phyloP scores from a whole-genome alignment of 345 rosid species.

The Mallotus nudiflorus region DNA sequence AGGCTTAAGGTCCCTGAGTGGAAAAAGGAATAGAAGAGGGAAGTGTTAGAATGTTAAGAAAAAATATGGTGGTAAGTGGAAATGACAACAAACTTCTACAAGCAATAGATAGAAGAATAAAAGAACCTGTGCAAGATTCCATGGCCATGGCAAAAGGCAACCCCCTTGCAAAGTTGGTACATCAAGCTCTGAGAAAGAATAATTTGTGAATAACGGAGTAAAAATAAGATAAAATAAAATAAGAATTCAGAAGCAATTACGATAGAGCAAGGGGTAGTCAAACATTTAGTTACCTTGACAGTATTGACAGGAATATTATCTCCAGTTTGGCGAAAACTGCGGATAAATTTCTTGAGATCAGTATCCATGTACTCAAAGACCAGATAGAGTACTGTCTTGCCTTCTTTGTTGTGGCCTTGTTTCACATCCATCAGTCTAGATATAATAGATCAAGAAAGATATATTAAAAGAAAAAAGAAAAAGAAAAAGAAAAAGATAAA shows the following conservation, averaged over 20 bases:
- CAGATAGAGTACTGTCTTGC: constrained; percentile 82
- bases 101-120: background rate
- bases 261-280: no score
- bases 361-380: constrained; percentile 95
- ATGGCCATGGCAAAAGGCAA: constrained; percentile 94
- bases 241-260: no score
- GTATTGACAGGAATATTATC: constrained; percentile 46
- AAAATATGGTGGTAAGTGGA: background rate
- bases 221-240: background rate
- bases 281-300: constrained; percentile 64
- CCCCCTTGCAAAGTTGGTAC: constrained; percentile 96
- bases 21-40: background rate
- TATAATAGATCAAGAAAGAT: no score
- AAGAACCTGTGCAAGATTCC: constrained; percentile 88
- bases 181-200: constrained; percentile 66
- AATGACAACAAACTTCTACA: no score
- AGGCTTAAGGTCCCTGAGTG: constrained; percentile 88
- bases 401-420: constrained; percentile 88
- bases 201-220: background rate
- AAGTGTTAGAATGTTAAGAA: background rate
- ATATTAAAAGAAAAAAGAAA: no score
- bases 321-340: constrained; percentile 68
- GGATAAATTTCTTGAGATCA: constrained; percentile 81
- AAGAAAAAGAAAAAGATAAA: no score
- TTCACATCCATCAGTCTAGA: constrained; percentile 89